phyloP scores from a whole-genome alignment of 768 basidiomycete species.

The Amanita pallidorosea region DNA sequence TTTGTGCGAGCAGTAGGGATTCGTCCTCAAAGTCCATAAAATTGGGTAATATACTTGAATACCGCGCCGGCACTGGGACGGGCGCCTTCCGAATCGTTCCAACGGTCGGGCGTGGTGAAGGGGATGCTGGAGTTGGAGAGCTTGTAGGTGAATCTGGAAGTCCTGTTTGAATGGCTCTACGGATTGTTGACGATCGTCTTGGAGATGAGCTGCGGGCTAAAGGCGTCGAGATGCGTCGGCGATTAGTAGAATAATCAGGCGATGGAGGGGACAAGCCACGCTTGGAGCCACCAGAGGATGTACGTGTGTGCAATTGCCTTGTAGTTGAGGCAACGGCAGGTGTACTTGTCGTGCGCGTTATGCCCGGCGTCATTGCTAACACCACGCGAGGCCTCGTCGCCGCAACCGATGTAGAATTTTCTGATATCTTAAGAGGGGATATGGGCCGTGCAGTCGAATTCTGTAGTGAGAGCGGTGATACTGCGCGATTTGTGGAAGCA shows the following conservation, averaged over 20 bases:
- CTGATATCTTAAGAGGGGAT: slow-evolving; percentile 32
- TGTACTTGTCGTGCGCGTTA: slow-evolving; percentile 1
- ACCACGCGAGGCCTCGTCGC: slow-evolving; percentile 30
- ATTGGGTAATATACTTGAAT: slow-evolving; percentile 33
- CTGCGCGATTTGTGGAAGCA: slow-evolving; percentile 34
- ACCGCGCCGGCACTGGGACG: slow-evolving; percentile 27
- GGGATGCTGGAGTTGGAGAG: slow-evolving; percentile 19
- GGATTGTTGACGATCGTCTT: slow-evolving; percentile 22
- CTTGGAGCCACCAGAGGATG: slow-evolving; percentile 24
- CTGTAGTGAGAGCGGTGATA: slow-evolving; percentile 30
- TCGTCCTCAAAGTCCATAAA: slow-evolving; percentile 35
- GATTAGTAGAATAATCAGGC: slow-evolving; percentile 24
- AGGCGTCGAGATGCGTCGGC: slow-evolving; percentile 41
- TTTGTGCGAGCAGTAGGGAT: slow-evolving; percentile 58
- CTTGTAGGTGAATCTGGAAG: slow-evolving; percentile 26
- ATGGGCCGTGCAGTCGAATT: slow-evolving; percentile 29
- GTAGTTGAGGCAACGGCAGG: slow-evolving; percentile 4
- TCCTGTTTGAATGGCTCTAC: slow-evolving; percentile 25
- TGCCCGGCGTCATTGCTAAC: slow-evolving; percentile 16
- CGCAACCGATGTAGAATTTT: too few species aligned
- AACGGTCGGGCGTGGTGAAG: slow-evolving; percentile 18
- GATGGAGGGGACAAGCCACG: slow-evolving; percentile 31
- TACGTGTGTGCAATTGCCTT: slow-evolving; percentile 26
- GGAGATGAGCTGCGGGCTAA: slow-evolving; percentile 23
- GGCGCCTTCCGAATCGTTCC: slow-evolving; percentile 13